phyloP scores from a whole-genome alignment of 495 filamentous ascomycete species.

The Penicillium egyptiacum region DNA sequence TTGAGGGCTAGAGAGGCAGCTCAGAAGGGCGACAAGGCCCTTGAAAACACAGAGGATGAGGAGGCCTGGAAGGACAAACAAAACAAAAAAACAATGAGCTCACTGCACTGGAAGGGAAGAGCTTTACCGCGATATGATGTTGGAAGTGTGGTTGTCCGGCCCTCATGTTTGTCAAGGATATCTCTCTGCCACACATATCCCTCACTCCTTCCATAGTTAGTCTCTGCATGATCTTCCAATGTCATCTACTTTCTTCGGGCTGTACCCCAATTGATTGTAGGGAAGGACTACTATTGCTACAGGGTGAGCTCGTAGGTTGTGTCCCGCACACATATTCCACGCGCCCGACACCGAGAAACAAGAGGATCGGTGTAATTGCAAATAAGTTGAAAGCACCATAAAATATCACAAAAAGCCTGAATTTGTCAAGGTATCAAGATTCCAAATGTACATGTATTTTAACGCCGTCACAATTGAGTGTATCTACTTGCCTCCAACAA shows the following conservation, averaged over 20 bases:
- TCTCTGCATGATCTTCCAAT: background rate
- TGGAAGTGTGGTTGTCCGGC: background rate
- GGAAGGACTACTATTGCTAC: too few species aligned
- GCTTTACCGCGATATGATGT: background rate
- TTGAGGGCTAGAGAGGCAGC: background rate
- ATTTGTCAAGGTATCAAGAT: background rate
- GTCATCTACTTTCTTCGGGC: background rate
- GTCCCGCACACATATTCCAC: too few species aligned
- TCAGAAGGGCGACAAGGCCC: background rate
- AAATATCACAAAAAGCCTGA: background rate
- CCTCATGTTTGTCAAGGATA: background rate
- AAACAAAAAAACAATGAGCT: background rate
- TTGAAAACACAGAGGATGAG: background rate
- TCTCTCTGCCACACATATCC: background rate
- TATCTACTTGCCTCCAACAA: constrained; percentile 12
- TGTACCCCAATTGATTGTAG: too few species aligned
- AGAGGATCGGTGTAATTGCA: too few species aligned
- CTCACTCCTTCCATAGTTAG: background rate
- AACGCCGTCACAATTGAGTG: background rate
- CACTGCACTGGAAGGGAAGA: background rate
- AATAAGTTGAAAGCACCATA: too few species aligned
- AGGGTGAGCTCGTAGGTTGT: too few species aligned
- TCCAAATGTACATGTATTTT: background rate
- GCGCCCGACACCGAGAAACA: too few species aligned
- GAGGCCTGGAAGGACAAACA: background rate